These are phyloP conservation scores for Odonthalia washingtoniensis DNA, from an alignment of 31 red algal genomes.

Conservation along the genomic window DNA sequence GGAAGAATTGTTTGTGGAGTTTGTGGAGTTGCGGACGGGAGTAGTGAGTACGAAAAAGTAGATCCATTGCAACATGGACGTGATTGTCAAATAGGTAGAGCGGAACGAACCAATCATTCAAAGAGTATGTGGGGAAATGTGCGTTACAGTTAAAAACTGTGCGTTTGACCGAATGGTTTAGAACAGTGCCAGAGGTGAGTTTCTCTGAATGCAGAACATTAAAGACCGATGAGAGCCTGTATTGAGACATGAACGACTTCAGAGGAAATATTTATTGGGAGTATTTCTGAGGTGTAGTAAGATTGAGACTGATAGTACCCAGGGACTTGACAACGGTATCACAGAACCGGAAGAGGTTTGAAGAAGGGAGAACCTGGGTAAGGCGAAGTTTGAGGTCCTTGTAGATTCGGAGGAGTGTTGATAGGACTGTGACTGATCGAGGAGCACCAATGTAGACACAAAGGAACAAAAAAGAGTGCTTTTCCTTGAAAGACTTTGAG, in stretches of 20 bases:
- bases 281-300: not conserved
- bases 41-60: not conserved
- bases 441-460: too few relatives aligned
- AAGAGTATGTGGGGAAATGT: not conserved
- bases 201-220: conserved; percentile 45
- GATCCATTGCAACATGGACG: not conserved
- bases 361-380: too few relatives aligned
- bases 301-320: not conserved
- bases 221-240: conserved; percentile 40
- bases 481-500: too few relatives aligned
- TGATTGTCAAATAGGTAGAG: not conserved
- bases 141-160: not conserved
- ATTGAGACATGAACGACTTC: conserved; percentile 57
- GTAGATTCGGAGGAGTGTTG: too few relatives aligned
- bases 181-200: conserved; percentile 45
- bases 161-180: conserved; percentile 14
- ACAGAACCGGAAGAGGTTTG: not conserved
- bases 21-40: too few relatives aligned
- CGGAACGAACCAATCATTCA: not conserved
- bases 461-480: too few relatives aligned
- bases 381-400: too few relatives aligned
- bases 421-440: too few relatives aligned
- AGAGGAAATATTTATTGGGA: not conserved
- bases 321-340: not conserved
- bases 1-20: conserved; percentile 29